Conservation (phyloP, 78 protist genomes). For the Monocercomonoides exilis region DNA sequence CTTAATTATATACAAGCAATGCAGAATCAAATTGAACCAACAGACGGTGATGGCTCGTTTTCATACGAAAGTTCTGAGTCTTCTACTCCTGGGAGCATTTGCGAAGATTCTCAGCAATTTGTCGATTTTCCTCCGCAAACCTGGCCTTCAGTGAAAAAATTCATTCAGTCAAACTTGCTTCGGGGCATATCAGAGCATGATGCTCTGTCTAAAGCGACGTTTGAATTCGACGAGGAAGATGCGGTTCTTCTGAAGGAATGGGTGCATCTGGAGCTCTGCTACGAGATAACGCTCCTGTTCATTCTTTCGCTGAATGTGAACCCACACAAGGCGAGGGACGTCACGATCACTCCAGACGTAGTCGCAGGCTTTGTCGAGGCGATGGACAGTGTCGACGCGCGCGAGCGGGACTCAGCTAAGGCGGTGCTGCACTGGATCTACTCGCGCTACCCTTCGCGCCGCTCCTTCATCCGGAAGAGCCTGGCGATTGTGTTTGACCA, state of each 20-base stretch:
- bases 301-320: not conserved
- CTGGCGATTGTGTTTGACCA: not conserved
- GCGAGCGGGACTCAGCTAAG: not conserved
- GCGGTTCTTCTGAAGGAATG: not conserved
- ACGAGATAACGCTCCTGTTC: not conserved
- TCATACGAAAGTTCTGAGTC: too few relatives aligned
- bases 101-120: too few relatives aligned
- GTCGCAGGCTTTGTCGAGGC: not conserved
- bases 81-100: not conserved
- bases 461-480: not conserved
- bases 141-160: not conserved
- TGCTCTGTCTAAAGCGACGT: not conserved
- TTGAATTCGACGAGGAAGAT: not conserved
- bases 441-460: not conserved
- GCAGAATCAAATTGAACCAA: not conserved
- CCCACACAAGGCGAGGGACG: not conserved
- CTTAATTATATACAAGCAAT: not conserved
- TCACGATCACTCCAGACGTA: not conserved
- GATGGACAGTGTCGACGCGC: not conserved
- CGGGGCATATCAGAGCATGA: not conserved
- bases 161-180: not conserved
- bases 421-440: not conserved
- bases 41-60: too few relatives aligned
- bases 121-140: not conserved
- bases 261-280: not conserved